Conservation (phyloP, 768 basidiomycete genomes). For the Udeniomyces megalosporus region DNA sequence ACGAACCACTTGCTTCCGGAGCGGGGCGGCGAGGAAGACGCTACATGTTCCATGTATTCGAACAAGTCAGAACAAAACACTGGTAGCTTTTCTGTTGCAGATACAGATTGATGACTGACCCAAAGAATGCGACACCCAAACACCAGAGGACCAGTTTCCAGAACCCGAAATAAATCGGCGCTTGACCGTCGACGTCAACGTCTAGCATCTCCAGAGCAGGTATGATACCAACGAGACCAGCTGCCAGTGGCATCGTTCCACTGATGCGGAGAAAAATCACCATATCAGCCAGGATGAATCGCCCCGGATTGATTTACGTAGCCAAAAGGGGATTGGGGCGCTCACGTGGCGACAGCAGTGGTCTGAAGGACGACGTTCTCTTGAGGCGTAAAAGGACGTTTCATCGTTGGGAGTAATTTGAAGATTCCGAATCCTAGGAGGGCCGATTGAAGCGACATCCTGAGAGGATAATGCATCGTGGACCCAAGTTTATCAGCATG, state of each 20-base stretch:
- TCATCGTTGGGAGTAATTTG: conserved; percentile 29
- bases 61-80: not conserved
- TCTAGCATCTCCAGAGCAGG: conserved; percentile 74
- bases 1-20: conserved; percentile 82
- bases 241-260: conserved; percentile 39
- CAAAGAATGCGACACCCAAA: conserved; percentile 82
- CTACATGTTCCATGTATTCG: too few relatives aligned
- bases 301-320: not conserved
- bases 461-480: conserved; percentile 24
- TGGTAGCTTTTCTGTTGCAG: not conserved
- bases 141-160: conserved; percentile 67
- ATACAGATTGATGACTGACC: conserved; percentile 33
- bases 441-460: conserved; percentile 93
- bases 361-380: conserved; percentile 91
- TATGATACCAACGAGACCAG: conserved; percentile 73
- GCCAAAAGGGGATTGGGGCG: not conserved
- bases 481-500: not conserved
- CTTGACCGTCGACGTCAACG: conserved; percentile 54
- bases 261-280: not conserved
- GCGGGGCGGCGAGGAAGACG: conserved; percentile 88
- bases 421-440: conserved; percentile 81
- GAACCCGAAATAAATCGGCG: conserved; percentile 61
- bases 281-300: not conserved
- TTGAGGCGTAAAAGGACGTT: conserved; percentile 59
- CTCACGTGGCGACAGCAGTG: conserved; percentile 69